These are phyloP conservation scores for Chlorella sp. DNA, from an alignment of 139 green algal genomes.

Conservation along the genomic window DNA sequence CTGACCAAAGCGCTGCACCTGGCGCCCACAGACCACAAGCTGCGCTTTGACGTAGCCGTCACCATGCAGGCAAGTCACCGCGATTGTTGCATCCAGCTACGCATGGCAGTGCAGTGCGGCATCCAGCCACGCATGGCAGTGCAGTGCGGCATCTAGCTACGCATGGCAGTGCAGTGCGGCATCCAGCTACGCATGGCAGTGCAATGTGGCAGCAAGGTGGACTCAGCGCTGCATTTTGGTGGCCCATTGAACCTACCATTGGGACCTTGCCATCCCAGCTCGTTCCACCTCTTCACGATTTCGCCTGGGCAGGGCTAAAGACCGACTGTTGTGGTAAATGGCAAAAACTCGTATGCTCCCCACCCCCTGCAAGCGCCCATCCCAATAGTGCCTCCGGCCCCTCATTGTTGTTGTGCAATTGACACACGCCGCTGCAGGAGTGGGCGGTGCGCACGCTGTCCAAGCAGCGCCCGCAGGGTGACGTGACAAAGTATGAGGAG, in stretches of 20 bases:
- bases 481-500: conserved; percentile 51
- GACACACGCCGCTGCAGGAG: conserved; percentile 66
- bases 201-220: too few species aligned
- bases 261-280: not conserved
- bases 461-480: conserved; percentile 52
- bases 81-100: not conserved
- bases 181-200: not conserved
- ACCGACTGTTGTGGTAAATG: too few species aligned
- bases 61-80: conserved; percentile 75
- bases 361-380: too few species aligned
- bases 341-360: too few species aligned
- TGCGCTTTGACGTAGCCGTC: conserved; percentile 85
- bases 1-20: conserved; percentile 83
- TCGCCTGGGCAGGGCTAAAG: too few species aligned
- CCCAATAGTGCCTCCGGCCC: too few species aligned
- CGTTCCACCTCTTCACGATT: not conserved
- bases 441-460: conserved; percentile 70
- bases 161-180: not conserved
- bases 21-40: conserved; percentile 69
- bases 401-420: too few species aligned
- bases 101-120: not conserved
- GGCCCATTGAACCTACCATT: not conserved
- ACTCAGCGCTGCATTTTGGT: not conserved
- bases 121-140: not conserved
- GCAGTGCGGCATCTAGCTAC: not conserved